These are phyloP conservation scores for Tolypocladium ovalisporum DNA, from an alignment of 2,329 filamentous ascomycete genomes.

Conservation along the genomic window DNA sequence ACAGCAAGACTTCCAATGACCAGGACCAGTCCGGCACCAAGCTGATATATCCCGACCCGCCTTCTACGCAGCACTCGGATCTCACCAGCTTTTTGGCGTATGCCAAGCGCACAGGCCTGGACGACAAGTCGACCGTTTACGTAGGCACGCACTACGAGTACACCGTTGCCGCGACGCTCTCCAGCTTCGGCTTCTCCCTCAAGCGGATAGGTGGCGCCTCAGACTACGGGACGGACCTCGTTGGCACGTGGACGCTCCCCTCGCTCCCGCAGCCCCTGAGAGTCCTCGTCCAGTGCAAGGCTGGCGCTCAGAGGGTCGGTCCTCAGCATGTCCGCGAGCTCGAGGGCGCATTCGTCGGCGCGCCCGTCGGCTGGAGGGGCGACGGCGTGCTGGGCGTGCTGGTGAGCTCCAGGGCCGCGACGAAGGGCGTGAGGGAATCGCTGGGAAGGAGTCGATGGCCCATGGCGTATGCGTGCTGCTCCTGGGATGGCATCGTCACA, in stretches of 20 bases:
- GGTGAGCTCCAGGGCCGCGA: slow-evolving; percentile 58
- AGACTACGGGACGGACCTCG: slow-evolving; percentile 64
- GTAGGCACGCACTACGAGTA: slow-evolving; percentile 73
- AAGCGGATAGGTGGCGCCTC: slow-evolving; percentile 53
- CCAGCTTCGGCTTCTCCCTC: slow-evolving; percentile 52
- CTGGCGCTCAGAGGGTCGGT: slow-evolving; percentile 34
- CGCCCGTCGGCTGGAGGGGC: slow-evolving; percentile 62
- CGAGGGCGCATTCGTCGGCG: slow-evolving; percentile 65
- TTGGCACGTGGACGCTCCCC: slow-evolving; percentile 57
- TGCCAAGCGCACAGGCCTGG: slow-evolving; percentile 44
- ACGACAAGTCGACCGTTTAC: slow-evolving; percentile 47
- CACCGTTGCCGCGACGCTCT: slow-evolving; percentile 44
- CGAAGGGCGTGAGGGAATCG: slow-evolving; percentile 66
- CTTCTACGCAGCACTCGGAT: slow-evolving; percentile 46
- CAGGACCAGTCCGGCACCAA: not conserved
- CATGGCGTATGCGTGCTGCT: slow-evolving; percentile 59
- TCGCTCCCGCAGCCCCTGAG: slow-evolving; percentile 24
- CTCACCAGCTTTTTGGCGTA: slow-evolving; percentile 56
- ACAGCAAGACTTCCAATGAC: not conserved
- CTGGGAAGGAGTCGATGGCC: slow-evolving; percentile 57
- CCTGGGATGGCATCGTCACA: slow-evolving; percentile 42
- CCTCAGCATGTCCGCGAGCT: slow-evolving; percentile 62
- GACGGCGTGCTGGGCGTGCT: slow-evolving; percentile 58
- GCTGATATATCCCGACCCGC: slow-evolving; percentile 31
- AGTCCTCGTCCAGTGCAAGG: slow-evolving; percentile 60